These are phyloP conservation scores for Penicillium psychrofluorescens DNA, from an alignment of 495 filamentous ascomycete genomes.

Conservation along the genomic window DNA sequence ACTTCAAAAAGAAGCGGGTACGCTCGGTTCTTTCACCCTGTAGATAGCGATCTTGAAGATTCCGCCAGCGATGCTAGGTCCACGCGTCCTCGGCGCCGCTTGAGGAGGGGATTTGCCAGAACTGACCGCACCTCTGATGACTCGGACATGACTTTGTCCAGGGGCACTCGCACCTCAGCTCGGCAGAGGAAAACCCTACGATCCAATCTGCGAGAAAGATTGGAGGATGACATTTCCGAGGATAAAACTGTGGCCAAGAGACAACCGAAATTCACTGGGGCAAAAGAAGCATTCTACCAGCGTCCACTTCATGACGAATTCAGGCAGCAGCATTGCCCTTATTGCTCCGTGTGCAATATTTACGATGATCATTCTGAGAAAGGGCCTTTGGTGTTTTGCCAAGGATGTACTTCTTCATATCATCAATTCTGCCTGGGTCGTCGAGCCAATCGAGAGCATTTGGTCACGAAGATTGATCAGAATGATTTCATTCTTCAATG, in stretches of 20 bases:
- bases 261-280: slow-evolving; percentile 42
- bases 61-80: neutral
- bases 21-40: too few relatives aligned
- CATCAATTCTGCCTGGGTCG: slow-evolving; percentile 75
- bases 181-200: slow-evolving; percentile 20
- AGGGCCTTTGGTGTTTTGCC: slow-evolving; percentile 70
- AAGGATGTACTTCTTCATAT: slow-evolving; percentile 79
- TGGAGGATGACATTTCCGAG: slow-evolving; percentile 45
- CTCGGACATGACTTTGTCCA: neutral
- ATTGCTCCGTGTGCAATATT: slow-evolving; percentile 65
- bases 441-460: slow-evolving; percentile 68
- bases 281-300: slow-evolving; percentile 61
- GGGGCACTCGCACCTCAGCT: slow-evolving; percentile 17
- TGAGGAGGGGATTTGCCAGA: slow-evolving; percentile 11
- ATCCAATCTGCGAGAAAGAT: slow-evolving; percentile 57
- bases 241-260: slow-evolving; percentile 38
- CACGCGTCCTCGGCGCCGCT: slow-evolving; percentile 3
- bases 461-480: slow-evolving; percentile 82
- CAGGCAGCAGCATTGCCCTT: slow-evolving; percentile 53
- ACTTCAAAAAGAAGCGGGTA: too few relatives aligned
- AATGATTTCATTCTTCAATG: slow-evolving; percentile 86
- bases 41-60: neutral
- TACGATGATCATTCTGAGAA: slow-evolving; percentile 46
- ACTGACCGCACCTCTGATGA: slow-evolving; percentile 14
- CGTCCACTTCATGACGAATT: slow-evolving; percentile 53